Conservation (phyloP, 2,329 filamentous ascomycete species). For the Cryphonectria parasitica region DNA sequence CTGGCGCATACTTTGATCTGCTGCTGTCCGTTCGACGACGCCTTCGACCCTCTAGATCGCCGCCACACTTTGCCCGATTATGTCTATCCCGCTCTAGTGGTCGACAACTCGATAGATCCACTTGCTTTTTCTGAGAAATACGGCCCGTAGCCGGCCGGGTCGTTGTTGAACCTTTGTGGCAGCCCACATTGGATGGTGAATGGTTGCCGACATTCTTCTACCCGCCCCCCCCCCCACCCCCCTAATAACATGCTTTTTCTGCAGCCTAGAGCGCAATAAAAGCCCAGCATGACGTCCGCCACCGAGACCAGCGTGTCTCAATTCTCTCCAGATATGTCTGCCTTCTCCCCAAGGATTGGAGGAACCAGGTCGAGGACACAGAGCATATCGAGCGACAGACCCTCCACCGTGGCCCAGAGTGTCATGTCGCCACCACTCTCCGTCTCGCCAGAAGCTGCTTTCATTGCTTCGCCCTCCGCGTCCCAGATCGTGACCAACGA, state of each 20-base stretch:
- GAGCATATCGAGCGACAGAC: slow-evolving; percentile 73
- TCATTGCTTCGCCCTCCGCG: slow-evolving; percentile 85
- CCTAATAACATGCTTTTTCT: slow-evolving; percentile 17
- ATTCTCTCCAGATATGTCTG: slow-evolving; percentile 21
- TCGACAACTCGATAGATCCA: slow-evolving; percentile 10
- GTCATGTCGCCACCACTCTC: slow-evolving; percentile 68
- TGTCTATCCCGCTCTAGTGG: slow-evolving; percentile 1
- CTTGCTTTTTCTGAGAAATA: slow-evolving; percentile 19
- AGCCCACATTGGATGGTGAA: slow-evolving; percentile 16
- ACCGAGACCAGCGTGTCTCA: slow-evolving; percentile 25
- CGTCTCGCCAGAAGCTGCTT: slow-evolving; percentile 78
- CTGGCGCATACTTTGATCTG: slow-evolving; percentile 12
- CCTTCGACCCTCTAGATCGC: slow-evolving; percentile 10
- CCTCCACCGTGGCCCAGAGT: slow-evolving; percentile 62
- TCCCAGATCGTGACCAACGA: slow-evolving; percentile 91
- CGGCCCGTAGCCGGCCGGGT: slow-evolving; percentile 21
- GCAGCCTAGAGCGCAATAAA: slow-evolving; percentile 20
- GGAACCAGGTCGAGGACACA: slow-evolving; percentile 52
- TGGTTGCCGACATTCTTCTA: slow-evolving; percentile 16
- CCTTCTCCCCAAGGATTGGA: slow-evolving; percentile 29
- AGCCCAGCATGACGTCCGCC: slow-evolving; percentile 25
- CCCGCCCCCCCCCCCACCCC: neutral
- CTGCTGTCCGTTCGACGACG: slow-evolving; percentile 4
- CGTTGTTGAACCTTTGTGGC: slow-evolving; percentile 10
- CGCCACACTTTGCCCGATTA: neutral